Evolutionary conservation across 176 grass and related monocot genomes (phyloP), one percentile per base, ranked within the genome.

Genomic region (Sorghum bicolor): DNA sequence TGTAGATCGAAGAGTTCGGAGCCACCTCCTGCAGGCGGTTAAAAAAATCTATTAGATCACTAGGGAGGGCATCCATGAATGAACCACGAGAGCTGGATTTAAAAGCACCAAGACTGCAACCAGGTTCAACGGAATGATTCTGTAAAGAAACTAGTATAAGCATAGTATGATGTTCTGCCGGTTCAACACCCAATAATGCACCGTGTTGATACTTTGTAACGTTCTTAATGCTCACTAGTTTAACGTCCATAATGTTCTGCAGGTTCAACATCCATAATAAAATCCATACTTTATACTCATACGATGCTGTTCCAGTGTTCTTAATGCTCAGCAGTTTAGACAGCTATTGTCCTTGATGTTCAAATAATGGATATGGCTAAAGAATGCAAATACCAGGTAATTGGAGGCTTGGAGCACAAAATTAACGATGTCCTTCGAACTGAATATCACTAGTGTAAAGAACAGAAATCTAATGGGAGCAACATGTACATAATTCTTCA

Each of bases 1-100:
- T 93, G 82, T 91, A 98, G 81, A 94, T 74, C 16, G 90, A 94
- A 53, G 90, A 86, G 61, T 93, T 83, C 57, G 87, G 89, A n/a
- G 82, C 64, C 28, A 90, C 75, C 83, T 75, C 72, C 84, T 93
- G 90, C n/a, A 37, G 8, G 9, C 32, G 67, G 28, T 76, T 80
- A 62, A 55, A 16, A 55, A 55, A 9, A 2, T 14, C 14, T 34
- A 40, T 19, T 53, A 40, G 10, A 68, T 75, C 28, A 67, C n/a
- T 29, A 61, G 5, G 44, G 44, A 47, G 75, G 19, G 5, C 16
- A 80, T 17, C 3, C 29, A 78, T 9, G 15, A 25, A 65, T 55
- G 16, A 50, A 50, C 0, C 53, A 24, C 29, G 20, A 63, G 0
- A 38, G 40, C 30, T 24, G 38, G 39, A 45, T 64, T 50, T 34